Percentiles rank a stretch among this genome's conserved stretches.
These are phyloP conservation scores for Boletellus ananiceps DNA, from an alignment of 768 basidiomycete species.

Conservation along the genomic window DNA sequence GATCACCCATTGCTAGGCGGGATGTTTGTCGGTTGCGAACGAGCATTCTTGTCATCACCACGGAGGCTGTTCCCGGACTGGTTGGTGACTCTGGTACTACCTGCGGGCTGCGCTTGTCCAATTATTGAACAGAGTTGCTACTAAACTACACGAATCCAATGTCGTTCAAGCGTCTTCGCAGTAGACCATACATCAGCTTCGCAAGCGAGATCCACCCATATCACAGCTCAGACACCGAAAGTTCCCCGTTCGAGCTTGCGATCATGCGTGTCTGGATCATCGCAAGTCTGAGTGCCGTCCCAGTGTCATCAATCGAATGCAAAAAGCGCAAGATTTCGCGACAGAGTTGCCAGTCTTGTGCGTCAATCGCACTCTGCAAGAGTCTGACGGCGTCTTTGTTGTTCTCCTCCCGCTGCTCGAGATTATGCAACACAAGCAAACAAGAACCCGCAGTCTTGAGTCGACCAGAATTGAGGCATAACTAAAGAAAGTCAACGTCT, in stretches of 20 bases:
- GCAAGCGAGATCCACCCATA: background rate
- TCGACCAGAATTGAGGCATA: constrained; percentile 64
- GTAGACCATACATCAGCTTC: no score
- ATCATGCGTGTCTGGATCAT: constrained; percentile 47
- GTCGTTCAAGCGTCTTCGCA: no score
- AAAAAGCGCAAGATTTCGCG: constrained; percentile 90
- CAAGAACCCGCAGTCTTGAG: constrained; percentile 91
- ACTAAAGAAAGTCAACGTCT: constrained; percentile 40
- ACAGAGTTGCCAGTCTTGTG: constrained; percentile 86
- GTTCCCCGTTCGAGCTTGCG: constrained; percentile 3
- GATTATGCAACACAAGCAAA: constrained; percentile 86
- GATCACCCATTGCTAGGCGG: constrained; percentile 5
- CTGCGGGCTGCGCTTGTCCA: no score
- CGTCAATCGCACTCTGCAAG: constrained; percentile 67
- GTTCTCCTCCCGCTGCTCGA: constrained; percentile 81
- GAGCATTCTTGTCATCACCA: constrained; percentile 15
- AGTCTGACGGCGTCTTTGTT: constrained; percentile 79
- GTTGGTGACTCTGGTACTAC: no score
- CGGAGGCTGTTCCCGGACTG: no score
- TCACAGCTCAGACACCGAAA: background rate
- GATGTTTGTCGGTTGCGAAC: constrained; percentile 14
- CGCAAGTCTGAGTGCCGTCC: constrained; percentile 60
- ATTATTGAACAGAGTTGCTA: no score
- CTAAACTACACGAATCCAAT: no score
- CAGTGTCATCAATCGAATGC: constrained; percentile 87